A percentile compares a stretch with the other conserved stretches of the same genome.
Evolutionary conservation across 495 filamentous ascomycete species (phyloP).

Genomic region (Daldinia vernicosa): DNA sequence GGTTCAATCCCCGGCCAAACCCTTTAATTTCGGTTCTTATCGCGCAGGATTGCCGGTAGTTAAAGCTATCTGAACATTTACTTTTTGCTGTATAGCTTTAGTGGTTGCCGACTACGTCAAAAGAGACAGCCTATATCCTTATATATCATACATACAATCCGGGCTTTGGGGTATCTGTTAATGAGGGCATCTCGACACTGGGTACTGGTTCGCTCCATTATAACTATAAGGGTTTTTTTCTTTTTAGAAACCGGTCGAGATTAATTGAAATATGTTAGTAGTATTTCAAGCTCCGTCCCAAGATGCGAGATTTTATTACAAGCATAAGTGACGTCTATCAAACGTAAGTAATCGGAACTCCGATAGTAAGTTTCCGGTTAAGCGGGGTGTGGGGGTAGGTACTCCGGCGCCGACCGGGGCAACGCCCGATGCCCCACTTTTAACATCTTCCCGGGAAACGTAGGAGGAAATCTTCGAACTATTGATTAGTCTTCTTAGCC

Average conservation of each 20-base stretch:
- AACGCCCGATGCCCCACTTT: background rate
- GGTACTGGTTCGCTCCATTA: too few relatives aligned
- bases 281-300: too few relatives aligned
- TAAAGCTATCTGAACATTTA: background rate
- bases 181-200: too few relatives aligned
- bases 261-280: too few relatives aligned
- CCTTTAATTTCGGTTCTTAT: background rate
- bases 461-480: background rate
- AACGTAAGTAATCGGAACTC: background rate
- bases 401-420: background rate
- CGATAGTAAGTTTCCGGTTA: background rate
- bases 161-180: too few relatives aligned
- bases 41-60: background rate
- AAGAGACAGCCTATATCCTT: too few relatives aligned
- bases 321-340: too few relatives aligned
- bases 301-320: background rate
- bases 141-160: too few relatives aligned
- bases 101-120: background rate
- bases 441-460: background rate
- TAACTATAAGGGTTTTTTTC: too few relatives aligned
- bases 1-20: constrained; percentile 6
- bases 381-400: background rate
- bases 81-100: background rate
- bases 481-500: background rate
- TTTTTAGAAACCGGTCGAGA: too few relatives aligned